Base-by-base conservation (phyloP, 2,329 filamentous ascomycete species). In the Fonsecaea monophora region DNA sequence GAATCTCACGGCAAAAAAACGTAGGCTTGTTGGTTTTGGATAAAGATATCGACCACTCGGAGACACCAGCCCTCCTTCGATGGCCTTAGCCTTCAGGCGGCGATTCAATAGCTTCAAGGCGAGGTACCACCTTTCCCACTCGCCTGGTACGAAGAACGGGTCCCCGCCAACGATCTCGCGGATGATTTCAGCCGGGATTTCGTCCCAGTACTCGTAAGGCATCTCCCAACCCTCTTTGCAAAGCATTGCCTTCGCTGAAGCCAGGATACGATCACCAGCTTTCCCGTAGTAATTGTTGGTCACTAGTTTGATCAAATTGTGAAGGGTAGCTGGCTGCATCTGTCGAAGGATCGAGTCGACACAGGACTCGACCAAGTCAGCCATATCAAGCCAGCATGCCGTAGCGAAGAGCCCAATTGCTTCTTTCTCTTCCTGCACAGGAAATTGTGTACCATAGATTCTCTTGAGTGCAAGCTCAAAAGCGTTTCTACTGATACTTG, bases 141-240 rank as follows among this genome's bases (percentile, higher is more conserved):
- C 85, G 38, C 82, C 82, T 40, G 84, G 80, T 25, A 87, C 80
- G 71, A 83, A 87, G 75, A 87, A 87, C 35, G 85, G 85, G 73
- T 87, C 85, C 9, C 83, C 84, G 8, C 84, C 85, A 37, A 87
- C 81, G 15, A 87, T 83, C 68, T 87, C 85, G n/a, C 84, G 80
- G 53, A 86, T 79, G 62, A 86, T 81, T 68, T 87, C 85, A 5
- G 83, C 84, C 4, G 85, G 84, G 61, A 87, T 85, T 18, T 82
- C 82, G 68, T 87, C 84, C 85, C 85, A 87, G 66, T 82, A 74
- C 21, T 72, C 71, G 56, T 75, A 70, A 6, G 82, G 79, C 84
- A 87, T 87, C 67, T 83, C 80, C 83, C 83, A 86, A 5, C 84
- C 84, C 72, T 85, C 84, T 63, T 84, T 78, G 71, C 84, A 86